These are phyloP conservation scores for Acanthamoeba sp. DNA, from an alignment of 208 protist species.

Conservation along the genomic window DNA sequence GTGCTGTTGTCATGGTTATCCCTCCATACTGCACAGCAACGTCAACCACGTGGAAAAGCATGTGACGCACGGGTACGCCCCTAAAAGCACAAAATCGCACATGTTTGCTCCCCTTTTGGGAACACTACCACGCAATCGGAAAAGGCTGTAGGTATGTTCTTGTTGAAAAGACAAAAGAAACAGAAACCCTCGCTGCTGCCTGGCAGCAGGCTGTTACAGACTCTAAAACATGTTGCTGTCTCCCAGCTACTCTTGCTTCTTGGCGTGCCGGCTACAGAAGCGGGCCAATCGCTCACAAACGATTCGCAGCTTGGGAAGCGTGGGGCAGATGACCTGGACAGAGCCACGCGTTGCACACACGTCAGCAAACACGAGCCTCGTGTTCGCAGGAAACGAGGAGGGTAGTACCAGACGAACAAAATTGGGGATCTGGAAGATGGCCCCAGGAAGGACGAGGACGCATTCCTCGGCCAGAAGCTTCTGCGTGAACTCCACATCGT, in stretches of 20 bases:
- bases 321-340: constrained; percentile 60
- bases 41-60: no score
- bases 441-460: constrained; percentile 93
- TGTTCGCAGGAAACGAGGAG: no score
- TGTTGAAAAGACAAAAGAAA: no score
- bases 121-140: no score
- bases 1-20: no score
- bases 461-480: constrained; percentile 83
- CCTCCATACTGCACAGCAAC: no score
- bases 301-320: constrained; percentile 33
- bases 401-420: constrained; percentile 62
- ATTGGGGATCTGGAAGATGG: constrained; percentile 88
- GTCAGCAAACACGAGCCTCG: background rate
- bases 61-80: no score
- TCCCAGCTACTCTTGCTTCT: background rate
- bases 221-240: background rate
- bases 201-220: background rate
- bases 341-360: no score
- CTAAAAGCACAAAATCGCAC: no score
- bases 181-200: background rate
- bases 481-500: constrained; percentile 92
- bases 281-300: constrained; percentile 20
- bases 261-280: constrained; percentile 12
- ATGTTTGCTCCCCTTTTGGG: no score
- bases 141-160: no score